A percentile compares a stretch with the other conserved stretches of the same genome.
Evolutionary conservation across 2,329 filamentous ascomycete species (phyloP).

Genomic region (Aspergillus oerlinghausenensis): DNA sequence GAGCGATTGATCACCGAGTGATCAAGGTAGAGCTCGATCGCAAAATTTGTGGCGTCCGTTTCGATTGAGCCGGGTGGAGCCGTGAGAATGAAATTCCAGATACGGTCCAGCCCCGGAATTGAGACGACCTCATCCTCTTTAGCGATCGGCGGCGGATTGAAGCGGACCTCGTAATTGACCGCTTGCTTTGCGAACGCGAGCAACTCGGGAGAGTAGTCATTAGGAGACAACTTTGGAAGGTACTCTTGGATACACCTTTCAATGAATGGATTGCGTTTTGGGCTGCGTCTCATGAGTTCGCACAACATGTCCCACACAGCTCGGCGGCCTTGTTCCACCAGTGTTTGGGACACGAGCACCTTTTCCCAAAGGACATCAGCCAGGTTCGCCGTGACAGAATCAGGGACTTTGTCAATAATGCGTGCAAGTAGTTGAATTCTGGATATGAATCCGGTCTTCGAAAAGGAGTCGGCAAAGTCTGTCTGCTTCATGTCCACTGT

Average conservation of each 20-base stretch:
- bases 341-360: slow-evolving; percentile 61
- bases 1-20: slow-evolving; percentile 39
- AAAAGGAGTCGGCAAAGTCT: slow-evolving; percentile 36
- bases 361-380: slow-evolving; percentile 66
- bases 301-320: slow-evolving; percentile 67
- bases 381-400: slow-evolving; percentile 58
- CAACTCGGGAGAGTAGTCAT: slow-evolving; percentile 35
- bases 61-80: slow-evolving; percentile 64
- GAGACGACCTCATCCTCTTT: slow-evolving; percentile 37
- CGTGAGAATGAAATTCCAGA: slow-evolving; percentile 79
- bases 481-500: slow-evolving; percentile 43
- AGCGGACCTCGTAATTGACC: slow-evolving; percentile 50
- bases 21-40: slow-evolving; percentile 71
- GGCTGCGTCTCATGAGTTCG: slow-evolving; percentile 24
- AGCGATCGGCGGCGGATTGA: slow-evolving; percentile 48
- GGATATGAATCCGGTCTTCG: slow-evolving; percentile 46
- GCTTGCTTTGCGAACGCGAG: slow-evolving; percentile 42
- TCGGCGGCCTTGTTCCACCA: slow-evolving; percentile 58
- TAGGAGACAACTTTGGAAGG: slow-evolving; percentile 36
- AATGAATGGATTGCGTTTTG: slow-evolving; percentile 36
- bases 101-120: slow-evolving; percentile 57
- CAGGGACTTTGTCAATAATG: slow-evolving; percentile 59
- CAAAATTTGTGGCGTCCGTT: slow-evolving; percentile 60
- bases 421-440: slow-evolving; percentile 55
- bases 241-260: slow-evolving; percentile 42